Conservation (phyloP, 148 eudicot genomes). For the Chenopodium quinoa region DNA sequence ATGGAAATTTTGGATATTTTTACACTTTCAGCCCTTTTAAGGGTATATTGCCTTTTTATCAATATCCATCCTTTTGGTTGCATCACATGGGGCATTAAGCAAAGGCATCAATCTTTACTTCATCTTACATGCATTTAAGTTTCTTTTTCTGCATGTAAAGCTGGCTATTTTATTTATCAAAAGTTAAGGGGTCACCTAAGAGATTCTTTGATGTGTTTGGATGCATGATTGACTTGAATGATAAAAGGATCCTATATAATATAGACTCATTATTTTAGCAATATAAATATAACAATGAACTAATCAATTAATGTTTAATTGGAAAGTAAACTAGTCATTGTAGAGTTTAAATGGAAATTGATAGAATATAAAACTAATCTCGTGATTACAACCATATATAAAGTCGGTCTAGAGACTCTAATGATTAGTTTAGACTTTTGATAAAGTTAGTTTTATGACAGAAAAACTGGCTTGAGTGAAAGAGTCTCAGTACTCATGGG, state of each 20-base stretch:
- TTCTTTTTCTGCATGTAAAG: constrained; percentile 19
- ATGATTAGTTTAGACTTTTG: too few species aligned
- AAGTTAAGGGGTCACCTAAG: not conserved
- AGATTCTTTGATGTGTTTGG: not conserved
- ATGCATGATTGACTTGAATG: constrained; percentile 1
- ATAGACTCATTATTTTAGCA: not conserved
- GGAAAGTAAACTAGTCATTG: too few species aligned
- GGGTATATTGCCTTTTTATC: constrained; percentile 10
- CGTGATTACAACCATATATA: too few species aligned
- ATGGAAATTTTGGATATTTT: not conserved
- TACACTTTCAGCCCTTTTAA: constrained; percentile 31
- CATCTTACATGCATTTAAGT: constrained; percentile 7
- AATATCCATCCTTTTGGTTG: constrained; percentile 21
- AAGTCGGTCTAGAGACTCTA: too few species aligned
- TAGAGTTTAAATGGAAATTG: too few species aligned
- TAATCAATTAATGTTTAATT: not conserved
- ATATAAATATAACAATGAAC: not conserved
- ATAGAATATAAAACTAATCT: too few species aligned
- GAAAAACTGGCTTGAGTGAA: too few species aligned
- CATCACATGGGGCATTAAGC: constrained; percentile 17
- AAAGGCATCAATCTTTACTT: constrained; percentile 24
- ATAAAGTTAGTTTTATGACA: too few species aligned
- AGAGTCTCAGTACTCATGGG: too few species aligned
- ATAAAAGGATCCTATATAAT: not conserved
- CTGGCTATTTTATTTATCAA: not conserved